Percentiles rank a stretch among this genome's conserved stretches.
Evolutionary conservation across 192 early-diverging fungal genomes (phyloP).

Genomic region (Coemansia sp.): DNA sequence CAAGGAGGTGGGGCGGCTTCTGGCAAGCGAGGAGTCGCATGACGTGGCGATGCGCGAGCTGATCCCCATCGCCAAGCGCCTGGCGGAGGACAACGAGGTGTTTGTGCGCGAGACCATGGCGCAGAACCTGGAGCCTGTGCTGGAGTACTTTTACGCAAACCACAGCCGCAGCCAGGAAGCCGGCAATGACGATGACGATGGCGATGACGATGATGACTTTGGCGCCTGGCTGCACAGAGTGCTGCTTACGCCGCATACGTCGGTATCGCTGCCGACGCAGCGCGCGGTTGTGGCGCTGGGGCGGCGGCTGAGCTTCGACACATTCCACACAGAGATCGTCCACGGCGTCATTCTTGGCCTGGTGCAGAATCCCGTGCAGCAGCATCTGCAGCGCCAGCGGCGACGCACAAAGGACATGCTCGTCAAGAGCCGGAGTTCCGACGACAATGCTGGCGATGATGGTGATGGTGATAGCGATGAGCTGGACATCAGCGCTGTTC

Average conservation of each 20-base stretch:
- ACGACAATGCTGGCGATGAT: constrained; percentile 1
- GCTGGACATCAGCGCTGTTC: not conserved
- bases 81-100: constrained; percentile 50
- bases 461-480: not conserved
- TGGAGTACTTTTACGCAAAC: constrained; percentile 39
- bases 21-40: constrained; percentile 6
- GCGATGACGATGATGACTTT: constrained; percentile 22
- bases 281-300: constrained; percentile 40
- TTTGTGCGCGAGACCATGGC: constrained; percentile 56
- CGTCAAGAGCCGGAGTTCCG: constrained; percentile 26
- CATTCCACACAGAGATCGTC: constrained; percentile 53
- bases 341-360: constrained; percentile 51
- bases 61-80: constrained; percentile 51
- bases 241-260: constrained; percentile 44
- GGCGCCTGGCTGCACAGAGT: constrained; percentile 53
- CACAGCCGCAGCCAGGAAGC: not conserved
- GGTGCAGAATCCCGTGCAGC: constrained; percentile 32
- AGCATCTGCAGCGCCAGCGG: constrained; percentile 32
- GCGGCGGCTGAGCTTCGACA: constrained; percentile 32
- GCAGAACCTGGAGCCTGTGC: constrained; percentile 37
- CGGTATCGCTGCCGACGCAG: constrained; percentile 50
- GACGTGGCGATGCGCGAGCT: constrained; percentile 26
- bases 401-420: constrained; percentile 43
- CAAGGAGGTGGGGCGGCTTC: constrained; percentile 37
- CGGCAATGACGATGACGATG: not conserved